A percentile compares a stretch with the other conserved stretches of the same genome.
Conservation (phyloP, 352 stramenopile species). For the Globisporangium emineosum region DNA sequence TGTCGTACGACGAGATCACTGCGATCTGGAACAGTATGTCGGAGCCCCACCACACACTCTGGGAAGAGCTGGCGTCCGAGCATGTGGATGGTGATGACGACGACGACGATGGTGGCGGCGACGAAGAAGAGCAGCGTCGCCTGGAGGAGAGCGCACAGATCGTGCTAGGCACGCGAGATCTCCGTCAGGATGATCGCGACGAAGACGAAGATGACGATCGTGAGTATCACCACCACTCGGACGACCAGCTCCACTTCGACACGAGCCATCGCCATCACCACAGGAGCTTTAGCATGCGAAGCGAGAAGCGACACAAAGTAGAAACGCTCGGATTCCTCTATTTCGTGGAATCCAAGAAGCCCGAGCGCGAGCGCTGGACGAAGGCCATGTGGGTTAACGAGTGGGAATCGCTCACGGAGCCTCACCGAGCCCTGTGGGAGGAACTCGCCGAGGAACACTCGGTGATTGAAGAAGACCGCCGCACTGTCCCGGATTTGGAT, state of each 20-base stretch:
- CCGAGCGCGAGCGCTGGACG: conserved; percentile 25
- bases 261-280: conserved; percentile 8
- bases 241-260: conserved; percentile 9
- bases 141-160: conserved; percentile 27
- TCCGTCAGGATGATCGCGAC: conserved; percentile 12
- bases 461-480: conserved; percentile 12
- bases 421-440: conserved; percentile 29
- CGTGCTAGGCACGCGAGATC: conserved; percentile 16
- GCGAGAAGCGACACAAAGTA: neutral
- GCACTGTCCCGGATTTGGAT: conserved; percentile 20
- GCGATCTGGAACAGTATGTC: conserved; percentile 36
- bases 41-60: conserved; percentile 33
- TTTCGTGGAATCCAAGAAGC: conserved; percentile 27
- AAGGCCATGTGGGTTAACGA: conserved; percentile 24
- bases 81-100: conserved; percentile 5
- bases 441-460: conserved; percentile 22
- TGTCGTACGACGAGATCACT: conserved; percentile 26
- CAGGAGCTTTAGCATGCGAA: neutral
- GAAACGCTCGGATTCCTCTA: conserved; percentile 22
- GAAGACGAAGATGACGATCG: conserved; percentile 4
- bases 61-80: conserved; percentile 32
- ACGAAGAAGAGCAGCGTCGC: conserved; percentile 18
- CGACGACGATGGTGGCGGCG: neutral
- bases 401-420: conserved; percentile 22
- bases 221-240: neutral